Percentiles rank a stretch among this genome's conserved stretches.
phyloP scores from a whole-genome alignment of 1,139 yeast genomes.

The Yamadazyma atlantica region DNA sequence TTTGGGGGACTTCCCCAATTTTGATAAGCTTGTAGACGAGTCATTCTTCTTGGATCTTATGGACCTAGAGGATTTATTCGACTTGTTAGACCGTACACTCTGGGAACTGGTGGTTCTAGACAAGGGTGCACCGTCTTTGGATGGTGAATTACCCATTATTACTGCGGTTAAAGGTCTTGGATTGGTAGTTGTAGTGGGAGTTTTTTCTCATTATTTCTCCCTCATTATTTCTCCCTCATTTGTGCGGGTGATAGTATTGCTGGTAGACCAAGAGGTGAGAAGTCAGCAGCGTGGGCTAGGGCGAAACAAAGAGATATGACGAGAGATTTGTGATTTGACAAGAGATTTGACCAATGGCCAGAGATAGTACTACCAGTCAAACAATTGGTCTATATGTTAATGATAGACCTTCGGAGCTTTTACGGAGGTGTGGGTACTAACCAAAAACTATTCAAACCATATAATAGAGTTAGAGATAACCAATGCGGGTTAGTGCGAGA shows the following conservation, averaged over 20 bases:
- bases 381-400: too few species aligned
- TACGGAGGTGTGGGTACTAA: too few species aligned
- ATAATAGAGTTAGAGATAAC: too few species aligned
- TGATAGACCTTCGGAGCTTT: too few species aligned
- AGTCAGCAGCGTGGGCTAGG: too few species aligned
- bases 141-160: conserved; percentile 46
- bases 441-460: too few species aligned
- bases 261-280: neutral
- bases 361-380: too few species aligned
- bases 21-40: conserved; percentile 13
- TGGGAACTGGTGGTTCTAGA: conserved; percentile 33
- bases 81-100: conserved; percentile 46
- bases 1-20: conserved; percentile 27
- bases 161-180: conserved; percentile 3
- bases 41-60: conserved; percentile 25
- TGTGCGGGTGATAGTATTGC: neutral
- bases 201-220: conserved; percentile 4
- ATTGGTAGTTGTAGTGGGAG: conserved; percentile 1
- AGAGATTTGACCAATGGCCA: too few species aligned
- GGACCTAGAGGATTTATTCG: conserved; percentile 52
- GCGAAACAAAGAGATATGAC: too few species aligned
- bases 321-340: too few species aligned
- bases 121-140: conserved; percentile 44
- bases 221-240: neutral
- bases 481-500: too few species aligned